phyloP scores from a whole-genome alignment of 257 asterid species.

The Penstemon eatonii region DNA sequence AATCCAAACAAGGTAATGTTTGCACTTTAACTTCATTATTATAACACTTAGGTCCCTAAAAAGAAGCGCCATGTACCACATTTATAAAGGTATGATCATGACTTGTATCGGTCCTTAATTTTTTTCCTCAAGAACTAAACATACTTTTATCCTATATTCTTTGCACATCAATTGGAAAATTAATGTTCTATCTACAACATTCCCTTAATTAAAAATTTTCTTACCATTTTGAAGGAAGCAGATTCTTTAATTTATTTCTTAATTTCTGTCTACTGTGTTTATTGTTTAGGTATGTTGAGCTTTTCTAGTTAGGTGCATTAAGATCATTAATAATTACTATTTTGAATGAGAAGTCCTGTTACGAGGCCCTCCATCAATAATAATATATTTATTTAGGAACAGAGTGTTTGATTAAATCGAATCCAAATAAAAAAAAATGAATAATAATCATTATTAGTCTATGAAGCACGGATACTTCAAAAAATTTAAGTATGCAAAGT shows the following conservation, averaged over 20 bases:
- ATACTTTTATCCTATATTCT: neutral
- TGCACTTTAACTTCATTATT: neutral
- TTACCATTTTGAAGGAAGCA: neutral
- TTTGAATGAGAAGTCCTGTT: too few species aligned
- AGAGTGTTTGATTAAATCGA: too few species aligned
- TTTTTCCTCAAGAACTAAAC: neutral
- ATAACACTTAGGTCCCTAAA: constrained; percentile 1
- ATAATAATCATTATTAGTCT: too few species aligned
- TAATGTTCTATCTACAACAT: neutral
- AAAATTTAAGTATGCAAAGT: too few species aligned
- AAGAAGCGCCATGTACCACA: constrained; percentile 6
- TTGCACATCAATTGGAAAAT: neutral
- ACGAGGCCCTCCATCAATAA: too few species aligned
- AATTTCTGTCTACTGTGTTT: neutral
- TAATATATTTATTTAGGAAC: too few species aligned
- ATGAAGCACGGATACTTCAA: too few species aligned
- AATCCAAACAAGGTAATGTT: too few species aligned
- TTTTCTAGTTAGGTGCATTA: constrained; percentile 6
- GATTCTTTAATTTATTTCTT: neutral
- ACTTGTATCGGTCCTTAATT: neutral
- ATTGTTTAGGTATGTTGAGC: neutral
- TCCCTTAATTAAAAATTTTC: neutral
- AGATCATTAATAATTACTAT: neutral
- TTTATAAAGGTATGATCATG: neutral
- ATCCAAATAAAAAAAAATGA: too few species aligned